Base-by-base conservation (phyloP, 768 basidiomycete species). In the Mycena polygramma region DNA sequence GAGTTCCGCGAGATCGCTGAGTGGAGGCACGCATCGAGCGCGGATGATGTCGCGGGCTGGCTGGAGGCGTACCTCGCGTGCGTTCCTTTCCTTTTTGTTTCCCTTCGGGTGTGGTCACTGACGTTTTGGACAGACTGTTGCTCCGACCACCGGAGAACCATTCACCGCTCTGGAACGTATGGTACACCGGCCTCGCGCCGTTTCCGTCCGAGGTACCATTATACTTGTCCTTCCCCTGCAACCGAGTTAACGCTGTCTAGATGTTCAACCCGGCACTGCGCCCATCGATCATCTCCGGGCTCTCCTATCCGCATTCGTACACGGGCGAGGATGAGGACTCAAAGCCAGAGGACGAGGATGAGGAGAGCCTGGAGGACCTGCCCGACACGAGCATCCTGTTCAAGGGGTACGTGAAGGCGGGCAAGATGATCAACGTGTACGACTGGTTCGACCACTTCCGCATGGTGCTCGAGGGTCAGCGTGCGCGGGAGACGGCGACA, bases 371-470 rank as follows among this genome's bases (percentile, higher is more conserved):
- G 8, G 87, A 84, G 83, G 83, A 87, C 54, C 84, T 92, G 49
- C 91, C 93, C 0, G 94, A 96, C 73, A 91, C 89, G 2, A 91
- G 88, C 74, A 92, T 95, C 66, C 82, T 95, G 17, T 94, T 95
- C 82, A 83, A 82, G 55, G 86, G 93, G 24, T 96, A 94, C 79
- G 83, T 91, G 51, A 91, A 94, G 74, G 92, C 92, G 55, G 93
- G 93, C 53, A 91, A 87, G 80, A 87, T 92, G 88, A 89, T 96
- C 79, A 96, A 96, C 76, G 86, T 94, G 2, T 95, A 93, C 77
- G 95, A 96, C 78, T 95, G 94, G 95, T 95, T 90, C 75, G 90
- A 93, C 73, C 87, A 91, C 26, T 96, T 96, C 78, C 85, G 87
- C 39, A 78, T 84, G 24, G 91, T 88, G 39, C 79, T 95, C 62